These are phyloP conservation scores for Puccinia coronata DNA, from an alignment of 1,284 basidiomycete species.

Conservation along the genomic window DNA sequence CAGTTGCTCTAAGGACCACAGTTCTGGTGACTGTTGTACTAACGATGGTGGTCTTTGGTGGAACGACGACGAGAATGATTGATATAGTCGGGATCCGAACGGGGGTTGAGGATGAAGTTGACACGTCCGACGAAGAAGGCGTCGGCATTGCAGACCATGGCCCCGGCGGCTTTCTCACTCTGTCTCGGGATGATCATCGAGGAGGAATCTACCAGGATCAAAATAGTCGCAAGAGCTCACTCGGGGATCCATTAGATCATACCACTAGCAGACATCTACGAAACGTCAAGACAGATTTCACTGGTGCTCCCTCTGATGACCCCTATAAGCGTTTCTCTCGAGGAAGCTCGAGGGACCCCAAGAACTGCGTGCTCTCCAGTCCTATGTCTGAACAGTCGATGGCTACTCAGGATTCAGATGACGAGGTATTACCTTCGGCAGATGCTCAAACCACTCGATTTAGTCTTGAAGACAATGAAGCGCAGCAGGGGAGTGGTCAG, in stretches of 20 bases:
- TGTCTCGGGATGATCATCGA: slow-evolving; percentile 57
- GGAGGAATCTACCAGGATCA: slow-evolving; percentile 55
- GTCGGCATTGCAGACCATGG: slow-evolving; percentile 58
- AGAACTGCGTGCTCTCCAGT: neutral
- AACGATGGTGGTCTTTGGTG: slow-evolving; percentile 92
- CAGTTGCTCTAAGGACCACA: slow-evolving; percentile 84
- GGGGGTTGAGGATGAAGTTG: slow-evolving; percentile 81
- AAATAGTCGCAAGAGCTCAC: slow-evolving; percentile 53
- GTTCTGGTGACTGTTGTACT: slow-evolving; percentile 94
- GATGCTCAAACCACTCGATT: slow-evolving; percentile 30
- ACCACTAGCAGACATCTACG: slow-evolving; percentile 7
- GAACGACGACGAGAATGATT: slow-evolving; percentile 93
- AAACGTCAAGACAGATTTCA: slow-evolving; percentile 5
- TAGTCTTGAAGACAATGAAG: slow-evolving; percentile 13
- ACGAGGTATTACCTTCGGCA: slow-evolving; percentile 52
- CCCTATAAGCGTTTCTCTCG: slow-evolving; percentile 35
- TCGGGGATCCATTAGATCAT: slow-evolving; percentile 38
- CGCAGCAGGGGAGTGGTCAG: slow-evolving; percentile 9
- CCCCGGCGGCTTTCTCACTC: slow-evolving; percentile 58
- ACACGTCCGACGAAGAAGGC: slow-evolving; percentile 74
- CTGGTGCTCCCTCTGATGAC: slow-evolving; percentile 31
- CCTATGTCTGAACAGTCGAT: slow-evolving; percentile 44
- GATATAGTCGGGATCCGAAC: slow-evolving; percentile 95
- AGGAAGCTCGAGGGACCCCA: neutral
- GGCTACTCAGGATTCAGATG: slow-evolving; percentile 52